Conservation (phyloP, 257 asterid genomes). For the Rhazya stricta region DNA sequence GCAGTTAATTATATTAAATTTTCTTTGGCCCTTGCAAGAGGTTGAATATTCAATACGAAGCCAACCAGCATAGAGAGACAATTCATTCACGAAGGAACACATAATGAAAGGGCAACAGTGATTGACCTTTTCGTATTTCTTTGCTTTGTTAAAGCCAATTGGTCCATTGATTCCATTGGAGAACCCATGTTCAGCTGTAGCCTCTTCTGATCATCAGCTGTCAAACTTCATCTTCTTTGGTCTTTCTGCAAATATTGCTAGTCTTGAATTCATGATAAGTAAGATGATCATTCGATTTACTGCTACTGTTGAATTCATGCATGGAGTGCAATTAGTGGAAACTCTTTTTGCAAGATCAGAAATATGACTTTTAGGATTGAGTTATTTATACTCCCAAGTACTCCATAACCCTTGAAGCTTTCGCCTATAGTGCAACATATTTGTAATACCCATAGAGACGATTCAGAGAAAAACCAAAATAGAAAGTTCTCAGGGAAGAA, state of each 20-base stretch:
- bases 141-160: background rate
- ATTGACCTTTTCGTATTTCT: conserved; percentile 15
- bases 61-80: background rate
- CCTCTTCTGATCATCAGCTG: background rate
- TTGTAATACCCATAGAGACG: background rate
- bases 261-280: background rate
- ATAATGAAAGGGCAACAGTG: too few relatives aligned
- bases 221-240: background rate
- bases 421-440: background rate
- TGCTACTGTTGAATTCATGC: too few relatives aligned
- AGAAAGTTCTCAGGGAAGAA: background rate
- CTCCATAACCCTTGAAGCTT: background rate
- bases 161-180: background rate
- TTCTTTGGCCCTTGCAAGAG: background rate
- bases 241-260: background rate
- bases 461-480: background rate
- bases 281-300: too few relatives aligned
- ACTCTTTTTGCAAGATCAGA: background rate
- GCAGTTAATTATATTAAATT: background rate
- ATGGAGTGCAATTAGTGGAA: too few relatives aligned
- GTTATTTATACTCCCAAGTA: background rate
- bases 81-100: background rate
- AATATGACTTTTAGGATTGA: background rate
- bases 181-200: background rate
- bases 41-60: conserved; percentile 2